These are phyloP conservation scores for Mortierella sp. DNA, from an alignment of 371 early-diverging fungal species.

Conservation along the genomic window DNA sequence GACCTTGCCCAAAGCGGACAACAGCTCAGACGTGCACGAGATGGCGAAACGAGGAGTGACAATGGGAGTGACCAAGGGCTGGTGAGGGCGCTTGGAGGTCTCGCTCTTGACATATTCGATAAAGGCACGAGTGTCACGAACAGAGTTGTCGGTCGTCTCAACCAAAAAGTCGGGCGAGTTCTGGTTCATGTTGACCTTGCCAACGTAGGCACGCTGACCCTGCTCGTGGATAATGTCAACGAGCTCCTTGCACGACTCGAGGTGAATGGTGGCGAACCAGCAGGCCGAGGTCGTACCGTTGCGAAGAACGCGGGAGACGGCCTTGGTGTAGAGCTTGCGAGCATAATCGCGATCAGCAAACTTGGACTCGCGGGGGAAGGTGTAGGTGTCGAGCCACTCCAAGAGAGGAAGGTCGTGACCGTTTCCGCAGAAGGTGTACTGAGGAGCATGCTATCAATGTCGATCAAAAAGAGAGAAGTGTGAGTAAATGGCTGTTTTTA, in stretches of 20 bases:
- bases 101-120: slow-evolving; percentile 61
- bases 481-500: too few relatives aligned
- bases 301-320: slow-evolving; percentile 73
- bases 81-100: background rate
- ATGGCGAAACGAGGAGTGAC: slow-evolving; percentile 94
- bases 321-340: slow-evolving; percentile 66
- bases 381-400: slow-evolving; percentile 87
- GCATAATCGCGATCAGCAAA: slow-evolving; percentile 76
- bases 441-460: slow-evolving; percentile 85
- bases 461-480: too few relatives aligned
- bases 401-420: slow-evolving; percentile 92
- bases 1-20: slow-evolving; percentile 76
- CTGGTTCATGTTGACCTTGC: slow-evolving; percentile 96
- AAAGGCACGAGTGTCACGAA: slow-evolving; percentile 76
- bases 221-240: slow-evolving; percentile 71
- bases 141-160: slow-evolving; percentile 73
- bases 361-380: slow-evolving; percentile 84
- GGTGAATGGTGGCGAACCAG: slow-evolving; percentile 92
- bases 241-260: slow-evolving; percentile 74
- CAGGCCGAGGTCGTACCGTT: slow-evolving; percentile 89
- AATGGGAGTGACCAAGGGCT: slow-evolving; percentile 73
- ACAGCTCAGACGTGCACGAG: slow-evolving; percentile 75
- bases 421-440: slow-evolving; percentile 87
- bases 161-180: slow-evolving; percentile 81
- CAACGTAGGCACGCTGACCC: slow-evolving; percentile 93